phyloP scores from a whole-genome alignment of 140 eudicot species.

The Artemisia princeps region DNA sequence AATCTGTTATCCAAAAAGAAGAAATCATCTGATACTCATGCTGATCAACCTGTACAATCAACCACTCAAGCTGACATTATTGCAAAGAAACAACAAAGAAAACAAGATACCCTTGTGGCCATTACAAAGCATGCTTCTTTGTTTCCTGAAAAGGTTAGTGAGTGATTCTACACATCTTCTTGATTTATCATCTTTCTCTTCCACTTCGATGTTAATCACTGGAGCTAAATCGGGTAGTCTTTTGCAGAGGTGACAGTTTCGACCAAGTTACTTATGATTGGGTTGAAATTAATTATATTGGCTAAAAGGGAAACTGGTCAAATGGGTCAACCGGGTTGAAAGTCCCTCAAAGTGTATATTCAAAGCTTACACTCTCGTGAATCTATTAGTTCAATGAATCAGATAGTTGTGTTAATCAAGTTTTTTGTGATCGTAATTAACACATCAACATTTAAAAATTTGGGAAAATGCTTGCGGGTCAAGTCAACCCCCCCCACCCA shows the following conservation, averaged over 20 bases:
- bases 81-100: conserved; percentile 36
- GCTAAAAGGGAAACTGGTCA: neutral
- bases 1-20: conserved; percentile 47
- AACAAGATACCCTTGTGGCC: conserved; percentile 37
- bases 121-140: conserved; percentile 39
- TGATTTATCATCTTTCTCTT: conserved; percentile 12
- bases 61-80: conserved; percentile 35
- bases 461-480: no score
- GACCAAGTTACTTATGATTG: neutral
- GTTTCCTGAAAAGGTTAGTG: conserved; percentile 76
- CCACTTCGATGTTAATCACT: neutral
- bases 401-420: neutral
- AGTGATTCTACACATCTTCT: conserved; percentile 13
- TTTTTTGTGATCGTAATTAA: no score
- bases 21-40: conserved; percentile 33
- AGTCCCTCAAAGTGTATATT: neutral
- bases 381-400: neutral
- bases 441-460: no score
- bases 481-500: neutral
- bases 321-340: neutral
- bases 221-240: neutral
- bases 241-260: neutral
- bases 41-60: conserved; percentile 30
- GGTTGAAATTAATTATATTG: neutral
- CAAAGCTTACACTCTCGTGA: neutral